Percentiles rank a stretch among this genome's conserved stretches.
Conservation (phyloP, 352 stramenopile genomes). For the Phytophthora crassamura region DNA sequence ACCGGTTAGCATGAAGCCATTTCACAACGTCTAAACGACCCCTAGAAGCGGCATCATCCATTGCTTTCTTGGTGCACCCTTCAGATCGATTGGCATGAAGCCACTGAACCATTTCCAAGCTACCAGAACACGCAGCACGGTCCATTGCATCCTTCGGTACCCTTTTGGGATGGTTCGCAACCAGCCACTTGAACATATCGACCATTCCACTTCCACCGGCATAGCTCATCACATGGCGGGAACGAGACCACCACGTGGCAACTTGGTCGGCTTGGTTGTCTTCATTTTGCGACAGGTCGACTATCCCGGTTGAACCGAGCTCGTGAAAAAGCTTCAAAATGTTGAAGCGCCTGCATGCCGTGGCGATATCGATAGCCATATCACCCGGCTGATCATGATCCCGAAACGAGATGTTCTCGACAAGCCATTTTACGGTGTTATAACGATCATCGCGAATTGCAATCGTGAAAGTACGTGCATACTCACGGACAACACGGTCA, state of each 20-base stretch:
- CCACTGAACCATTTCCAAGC: slow-evolving; percentile 2
- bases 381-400: neutral
- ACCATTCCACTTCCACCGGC: neutral
- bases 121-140: neutral
- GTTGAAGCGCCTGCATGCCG: neutral
- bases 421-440: slow-evolving; percentile 7
- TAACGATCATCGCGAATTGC: slow-evolving; percentile 4
- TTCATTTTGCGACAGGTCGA: slow-evolving; percentile 5
- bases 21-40: neutral
- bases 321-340: slow-evolving; percentile 11
- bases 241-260: slow-evolving; percentile 7
- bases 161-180: slow-evolving; percentile 1
- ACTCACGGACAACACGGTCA: neutral
- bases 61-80: neutral
- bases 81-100: neutral
- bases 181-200: slow-evolving; percentile 12
- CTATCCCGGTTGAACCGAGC: neutral
- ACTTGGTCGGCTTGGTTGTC: neutral
- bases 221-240: neutral
- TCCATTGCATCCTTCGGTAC: slow-evolving; percentile 6
- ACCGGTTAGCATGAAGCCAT: too few species aligned
- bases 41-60: neutral
- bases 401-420: slow-evolving; percentile 5
- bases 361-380: neutral
- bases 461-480: neutral